These are phyloP conservation scores for Phytopythium cucurbitacearum DNA, from an alignment of 352 stramenopile species.

Conservation along the genomic window DNA sequence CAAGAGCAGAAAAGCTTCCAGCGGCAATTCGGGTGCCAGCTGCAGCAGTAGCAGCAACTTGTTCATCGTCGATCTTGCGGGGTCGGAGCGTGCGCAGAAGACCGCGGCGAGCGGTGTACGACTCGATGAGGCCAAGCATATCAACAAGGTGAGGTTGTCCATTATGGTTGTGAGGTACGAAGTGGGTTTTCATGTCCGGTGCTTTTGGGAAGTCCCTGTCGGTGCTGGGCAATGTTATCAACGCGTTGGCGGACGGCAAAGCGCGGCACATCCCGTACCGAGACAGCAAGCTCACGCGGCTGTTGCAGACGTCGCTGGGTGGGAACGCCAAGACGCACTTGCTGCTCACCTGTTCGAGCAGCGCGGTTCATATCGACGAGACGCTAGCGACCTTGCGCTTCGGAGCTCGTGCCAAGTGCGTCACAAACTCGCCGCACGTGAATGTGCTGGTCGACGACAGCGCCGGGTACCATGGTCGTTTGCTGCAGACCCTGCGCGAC, in stretches of 20 bases:
- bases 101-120: constrained; percentile 37
- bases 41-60: constrained; percentile 21
- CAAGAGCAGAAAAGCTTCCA: constrained; percentile 12
- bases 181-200: neutral
- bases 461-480: constrained; percentile 16
- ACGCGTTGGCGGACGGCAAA: constrained; percentile 43
- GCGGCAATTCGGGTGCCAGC: neutral
- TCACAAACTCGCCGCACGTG: constrained; percentile 63
- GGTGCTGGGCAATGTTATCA: constrained; percentile 67
- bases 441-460: constrained; percentile 52
- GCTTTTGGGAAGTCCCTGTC: constrained; percentile 49
- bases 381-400: constrained; percentile 90
- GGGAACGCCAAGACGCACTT: constrained; percentile 88
- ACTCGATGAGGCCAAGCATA: constrained; percentile 72
- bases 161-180: neutral
- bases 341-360: constrained; percentile 56
- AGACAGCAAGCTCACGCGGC: constrained; percentile 86
- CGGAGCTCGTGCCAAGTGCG: constrained; percentile 81
- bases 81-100: constrained; percentile 62
- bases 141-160: constrained; percentile 41
- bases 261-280: constrained; percentile 66
- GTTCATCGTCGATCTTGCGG: constrained; percentile 67
- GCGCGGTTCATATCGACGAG: constrained; percentile 38
- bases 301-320: constrained; percentile 84
- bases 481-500: constrained; percentile 42